Base-by-base conservation (phyloP, 805 yeast genomes). In the Candida ovalis region DNA sequence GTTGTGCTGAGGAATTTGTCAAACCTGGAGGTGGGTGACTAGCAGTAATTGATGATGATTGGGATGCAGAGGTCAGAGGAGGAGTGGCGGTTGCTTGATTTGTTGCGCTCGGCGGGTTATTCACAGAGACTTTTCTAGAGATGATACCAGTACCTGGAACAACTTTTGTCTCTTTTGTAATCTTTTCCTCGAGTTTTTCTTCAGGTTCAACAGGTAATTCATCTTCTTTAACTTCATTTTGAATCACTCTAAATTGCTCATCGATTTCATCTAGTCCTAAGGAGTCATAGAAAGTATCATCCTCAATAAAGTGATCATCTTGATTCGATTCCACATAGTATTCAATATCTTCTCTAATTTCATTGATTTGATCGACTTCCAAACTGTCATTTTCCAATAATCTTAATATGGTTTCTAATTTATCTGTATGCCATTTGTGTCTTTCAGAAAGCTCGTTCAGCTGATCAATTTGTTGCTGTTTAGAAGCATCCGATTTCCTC, bases 241-340 rank as follows among this genome's bases (percentile, higher is more conserved):
- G 63, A 37, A 61, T 53, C 15, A 60, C 59, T 24, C 55, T 56
- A 49, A 56, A 62, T 41, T 53, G 54, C 39, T 65, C 71, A 40
- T 68, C 71, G 32, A 62, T 56, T 28, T 81, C 84, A 50, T 76
- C 82, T 40, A 90, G 77, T 40, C 84, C 90, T 57, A 94, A 76
- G 50, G 83, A 88, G 57, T 94, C 97, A 67, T 92, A 94, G 51
- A 92, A 80, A 13, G 88, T 90, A 58, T 91, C 97, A 66, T 92
- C 96, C 61, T 90, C 97, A 30, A 91, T 85, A 65, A 90, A 92
- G 60, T 91, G 96, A 4, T 83, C 91, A 47, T 90, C 97, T 66
- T 86, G 94, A 62, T 92, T 92, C 53, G 89, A 86, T 57, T 94
- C 98, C 27, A 94, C 94, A 66, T 88, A 91, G 70, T 94, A 92